Evolutionary conservation across 176 grass and related monocot genomes (phyloP).

Genomic region (Rhipidocladum racemiflorum): DNA sequence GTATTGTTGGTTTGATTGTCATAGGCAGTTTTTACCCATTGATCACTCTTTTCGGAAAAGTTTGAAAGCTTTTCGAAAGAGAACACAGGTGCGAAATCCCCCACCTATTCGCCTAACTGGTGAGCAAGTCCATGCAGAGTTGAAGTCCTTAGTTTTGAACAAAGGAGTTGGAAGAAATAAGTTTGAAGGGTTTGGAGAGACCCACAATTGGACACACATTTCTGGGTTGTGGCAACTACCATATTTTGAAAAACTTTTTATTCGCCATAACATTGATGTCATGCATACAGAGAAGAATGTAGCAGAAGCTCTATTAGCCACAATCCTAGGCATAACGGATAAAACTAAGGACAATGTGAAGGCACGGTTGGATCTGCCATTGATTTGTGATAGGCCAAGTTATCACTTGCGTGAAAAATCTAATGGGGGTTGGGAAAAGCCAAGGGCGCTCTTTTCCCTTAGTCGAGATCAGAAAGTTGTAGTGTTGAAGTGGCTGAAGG

Average conservation of each 20-base stretch:
- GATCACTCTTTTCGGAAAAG: not conserved
- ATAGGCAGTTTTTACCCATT: not conserved
- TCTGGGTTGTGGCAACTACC: not conserved
- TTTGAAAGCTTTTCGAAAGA: not conserved
- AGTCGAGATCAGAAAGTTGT: not conserved
- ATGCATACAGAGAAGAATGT: not conserved
- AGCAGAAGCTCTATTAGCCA: not conserved
- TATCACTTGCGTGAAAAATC: not conserved
- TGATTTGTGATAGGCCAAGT: not conserved
- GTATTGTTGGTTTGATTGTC: slow-evolving; percentile 6
- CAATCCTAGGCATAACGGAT: not conserved
- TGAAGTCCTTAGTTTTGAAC: not conserved
- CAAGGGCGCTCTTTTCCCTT: not conserved
- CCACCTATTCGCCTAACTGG: not conserved
- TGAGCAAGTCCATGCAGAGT: not conserved
- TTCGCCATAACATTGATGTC: not conserved
- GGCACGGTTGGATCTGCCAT: too few species aligned
- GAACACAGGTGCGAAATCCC: not conserved
- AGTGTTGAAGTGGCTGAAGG: not conserved
- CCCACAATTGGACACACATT: not conserved
- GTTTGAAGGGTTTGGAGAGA: too few species aligned
- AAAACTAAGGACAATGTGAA: not conserved
- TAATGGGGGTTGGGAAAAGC: not conserved
- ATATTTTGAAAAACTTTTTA: not conserved
- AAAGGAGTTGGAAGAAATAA: not conserved